Base-by-base conservation (phyloP, 108 stramenopile genomes). In the Cyclotella baltica region DNA sequence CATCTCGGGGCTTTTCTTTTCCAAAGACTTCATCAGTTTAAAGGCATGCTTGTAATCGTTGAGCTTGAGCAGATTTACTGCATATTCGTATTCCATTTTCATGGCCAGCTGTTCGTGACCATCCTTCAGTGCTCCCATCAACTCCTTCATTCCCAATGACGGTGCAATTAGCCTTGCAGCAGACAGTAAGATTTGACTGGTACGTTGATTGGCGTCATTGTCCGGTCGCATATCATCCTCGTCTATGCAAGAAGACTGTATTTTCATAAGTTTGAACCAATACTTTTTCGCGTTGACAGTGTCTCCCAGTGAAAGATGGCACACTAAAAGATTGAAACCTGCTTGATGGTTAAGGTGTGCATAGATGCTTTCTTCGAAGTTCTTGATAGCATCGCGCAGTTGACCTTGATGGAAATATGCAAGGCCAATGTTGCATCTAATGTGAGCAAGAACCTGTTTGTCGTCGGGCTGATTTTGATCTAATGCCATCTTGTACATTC, bases 401-500 rank as follows among this genome's bases (percentile, higher is more conserved):
- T 90, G 87, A 3, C 93, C 91, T 69, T 91, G 72, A 29, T 77
- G 70, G 47, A 95, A 90, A 73, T 91, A 94, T 27, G 96, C 88
- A 57, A 89, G 92, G 37, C 94, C 96, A 30, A 97, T 92, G 75
- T 96, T 96, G 20, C 96, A 88, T 34, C 88, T 85, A 55, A 96
- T 89, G 57, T 88, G 84, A 6, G 89, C 81, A 0, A 92, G 31
- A 36, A 89, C 78, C 79, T 93, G 88, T 23, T 83, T 80, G 20
- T 92, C 89, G 67, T 78, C 79, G 18, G 77, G 58, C 18, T 77
- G 58, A 28, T 88, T 88, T 79, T 96, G 96, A 46, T 97, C 96
- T 50, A 96, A 72, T 25, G 96, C 95, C 96, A 96, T 96, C 35
- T 92, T 78, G 81, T 96, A 97, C 79, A 84, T 84, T 67, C 91